Evolutionary conservation across 1,139 yeast genomes (phyloP), one percentile per base, ranked within the genome.

Genomic region (Eremothecium cymbalariae): DNA sequence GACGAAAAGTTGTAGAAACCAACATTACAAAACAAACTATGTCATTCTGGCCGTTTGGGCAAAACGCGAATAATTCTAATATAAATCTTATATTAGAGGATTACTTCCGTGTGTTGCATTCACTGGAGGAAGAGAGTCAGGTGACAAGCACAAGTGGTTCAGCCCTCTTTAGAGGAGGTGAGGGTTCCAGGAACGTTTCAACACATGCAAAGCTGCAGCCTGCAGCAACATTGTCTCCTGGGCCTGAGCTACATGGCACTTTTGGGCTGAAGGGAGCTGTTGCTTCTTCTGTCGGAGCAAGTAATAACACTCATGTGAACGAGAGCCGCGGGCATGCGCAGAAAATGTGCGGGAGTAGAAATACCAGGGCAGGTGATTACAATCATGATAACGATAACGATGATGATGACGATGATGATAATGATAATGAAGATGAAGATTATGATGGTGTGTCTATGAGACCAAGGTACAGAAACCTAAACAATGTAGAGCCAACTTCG

Each of bases 31-130:
- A 8, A 26, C 14, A 13, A 25, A 32, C 23, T 17, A 66, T 66
- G 70, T 65, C 71, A 21, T 64, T 63, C 45, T 66, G 71, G 71
- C 71, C 70, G 26, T 65, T 66, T 48, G 67, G 69, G 50, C 64
- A 60, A 42, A 61, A 55, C 40, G 50, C 58, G 20, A 55, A 51
- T 17, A 51, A 55, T 28, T 54, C 64, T 21, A 55, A 60, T 40
- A 52, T 63, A 24, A 59, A 57, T 42, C 55, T 55, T 40, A 49
- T 59, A 16, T 45, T 63, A 37, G 63, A 57, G 19, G 56, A 54
- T 24, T 63, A 63, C 42, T 57, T 56, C 37, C 46, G 49, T 28
- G 50, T 51, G n/a, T 35, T 56, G 29, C 57, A 52, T 33, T 37
- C 45, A 17, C 29, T 51, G 32, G 51, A 45, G 32, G 42, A 37